These are phyloP conservation scores for Botrytis hyacinthi DNA, from an alignment of 2,329 filamentous ascomycete species.

Conservation along the genomic window DNA sequence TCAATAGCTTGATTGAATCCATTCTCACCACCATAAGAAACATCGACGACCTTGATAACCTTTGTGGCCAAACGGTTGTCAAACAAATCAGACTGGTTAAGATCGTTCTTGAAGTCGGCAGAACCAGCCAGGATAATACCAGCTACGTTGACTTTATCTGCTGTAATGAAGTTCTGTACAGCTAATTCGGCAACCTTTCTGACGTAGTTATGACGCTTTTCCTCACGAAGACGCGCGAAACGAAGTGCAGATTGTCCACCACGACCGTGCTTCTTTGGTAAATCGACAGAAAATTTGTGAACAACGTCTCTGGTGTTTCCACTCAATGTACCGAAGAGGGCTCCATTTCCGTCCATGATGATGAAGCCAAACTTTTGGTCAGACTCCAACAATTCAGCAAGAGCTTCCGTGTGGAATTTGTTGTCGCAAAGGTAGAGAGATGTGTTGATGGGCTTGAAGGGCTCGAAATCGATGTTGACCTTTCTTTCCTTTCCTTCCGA, in stretches of 20 bases:
- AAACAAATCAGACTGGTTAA: conserved; percentile 97
- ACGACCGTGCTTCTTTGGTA: conserved; percentile 99
- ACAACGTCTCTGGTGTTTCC: conserved; percentile 96
- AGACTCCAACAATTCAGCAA: conserved; percentile 95
- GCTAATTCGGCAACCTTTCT: conserved; percentile 97
- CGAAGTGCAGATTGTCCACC: conserved; percentile 99
- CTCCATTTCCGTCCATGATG: conserved; percentile 99
- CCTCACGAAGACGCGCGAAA: conserved; percentile 98
- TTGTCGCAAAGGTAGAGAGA: conserved; percentile 99
- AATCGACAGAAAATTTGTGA: conserved; percentile 97
- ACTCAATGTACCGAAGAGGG: conserved; percentile 92
- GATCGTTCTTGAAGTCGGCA: conserved; percentile 98
- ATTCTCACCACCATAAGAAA: conserved; percentile 98
- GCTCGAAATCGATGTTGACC: conserved; percentile 99
- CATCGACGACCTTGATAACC: conserved; percentile 99
- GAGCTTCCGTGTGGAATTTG: conserved; percentile 97
- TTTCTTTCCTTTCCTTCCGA: conserved; percentile 98
- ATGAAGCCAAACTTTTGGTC: conserved; percentile 99
- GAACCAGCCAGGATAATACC: conserved; percentile 94
- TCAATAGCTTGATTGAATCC: conserved; percentile 99
- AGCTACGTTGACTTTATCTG: conserved; percentile 96
- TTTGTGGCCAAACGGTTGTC: conserved; percentile 87
- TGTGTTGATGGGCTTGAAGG: conserved; percentile 99
- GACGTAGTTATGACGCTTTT: conserved; percentile 99
- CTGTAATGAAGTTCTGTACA: conserved; percentile 98